A percentile compares a stretch with the other conserved stretches of the same genome.
These are phyloP conservation scores for Fusarium mundagurra DNA, from an alignment of 2,329 filamentous ascomycete species.

Conservation along the genomic window DNA sequence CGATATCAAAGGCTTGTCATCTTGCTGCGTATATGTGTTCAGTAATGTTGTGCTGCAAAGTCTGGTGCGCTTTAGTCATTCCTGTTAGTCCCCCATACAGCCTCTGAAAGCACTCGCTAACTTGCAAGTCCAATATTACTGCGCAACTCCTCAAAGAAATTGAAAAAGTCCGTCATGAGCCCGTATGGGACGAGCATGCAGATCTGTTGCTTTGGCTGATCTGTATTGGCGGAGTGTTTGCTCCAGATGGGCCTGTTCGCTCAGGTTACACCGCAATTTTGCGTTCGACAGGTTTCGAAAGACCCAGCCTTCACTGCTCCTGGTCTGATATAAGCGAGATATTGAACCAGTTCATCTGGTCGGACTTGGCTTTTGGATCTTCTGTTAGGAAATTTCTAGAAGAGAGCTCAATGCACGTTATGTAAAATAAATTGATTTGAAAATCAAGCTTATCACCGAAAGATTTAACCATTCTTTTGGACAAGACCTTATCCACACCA, in stretches of 20 bases:
- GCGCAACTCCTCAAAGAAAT: not conserved
- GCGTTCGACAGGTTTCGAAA: not conserved
- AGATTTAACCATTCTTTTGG: not conserved
- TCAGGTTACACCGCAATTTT: not conserved
- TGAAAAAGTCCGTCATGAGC: not conserved
- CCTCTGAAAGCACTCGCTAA: rapidly evolving
- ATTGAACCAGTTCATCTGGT: conserved; percentile 1
- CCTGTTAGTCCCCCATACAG: conserved; percentile 44
- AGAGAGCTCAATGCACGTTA: not conserved
- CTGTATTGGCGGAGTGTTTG: not conserved
- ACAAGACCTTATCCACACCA: not conserved
- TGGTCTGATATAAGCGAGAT: not conserved
- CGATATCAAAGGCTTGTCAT: conserved; percentile 47
- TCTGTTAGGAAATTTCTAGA: not conserved
- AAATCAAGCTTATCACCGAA: not conserved
- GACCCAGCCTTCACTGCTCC: rapidly evolving
- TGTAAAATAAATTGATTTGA: not conserved
- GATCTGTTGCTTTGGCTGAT: conserved; percentile 1
- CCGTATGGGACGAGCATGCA: rapidly evolving
- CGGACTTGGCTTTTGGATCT: not conserved
- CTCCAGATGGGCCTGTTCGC: not conserved
- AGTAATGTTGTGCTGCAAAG: conserved; percentile 51
- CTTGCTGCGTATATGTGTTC: conserved; percentile 55
- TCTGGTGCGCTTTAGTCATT: conserved; percentile 51
- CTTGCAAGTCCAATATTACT: not conserved